Conservation (phyloP, 108 stramenopile species). For the Nitzschia inconspicua region DNA sequence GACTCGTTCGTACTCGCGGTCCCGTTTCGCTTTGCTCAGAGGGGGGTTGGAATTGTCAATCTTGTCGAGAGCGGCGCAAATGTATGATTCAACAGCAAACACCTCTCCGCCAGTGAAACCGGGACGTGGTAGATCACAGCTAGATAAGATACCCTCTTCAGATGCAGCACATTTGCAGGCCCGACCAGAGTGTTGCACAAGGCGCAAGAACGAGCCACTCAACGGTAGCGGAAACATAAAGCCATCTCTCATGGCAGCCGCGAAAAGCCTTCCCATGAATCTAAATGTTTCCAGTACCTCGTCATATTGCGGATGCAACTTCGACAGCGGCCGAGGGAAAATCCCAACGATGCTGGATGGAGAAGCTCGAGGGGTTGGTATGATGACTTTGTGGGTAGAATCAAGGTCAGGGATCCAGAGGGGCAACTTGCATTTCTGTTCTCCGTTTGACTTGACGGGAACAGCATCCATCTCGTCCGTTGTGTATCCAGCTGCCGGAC, state of each 20-base stretch:
- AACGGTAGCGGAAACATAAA: constrained; percentile 51
- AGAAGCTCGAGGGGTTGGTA: constrained; percentile 51
- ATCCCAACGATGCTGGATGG: constrained; percentile 28
- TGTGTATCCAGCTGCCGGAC: not conserved
- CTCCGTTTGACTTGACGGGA: not conserved
- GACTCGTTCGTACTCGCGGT: constrained; percentile 19
- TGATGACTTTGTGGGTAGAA: constrained; percentile 31
- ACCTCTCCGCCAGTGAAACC: constrained; percentile 56
- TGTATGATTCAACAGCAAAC: constrained; percentile 37
- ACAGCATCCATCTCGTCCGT: not conserved
- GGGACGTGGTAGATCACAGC: constrained; percentile 46
- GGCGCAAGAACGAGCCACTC: constrained; percentile 38
- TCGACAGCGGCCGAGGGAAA: constrained; percentile 40
- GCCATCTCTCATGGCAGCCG: constrained; percentile 46
- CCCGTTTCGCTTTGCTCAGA: constrained; percentile 7
- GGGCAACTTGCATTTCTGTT: constrained; percentile 9
- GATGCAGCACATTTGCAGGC: not conserved
- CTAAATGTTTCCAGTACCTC: constrained; percentile 31
- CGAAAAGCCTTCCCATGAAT: constrained; percentile 50
- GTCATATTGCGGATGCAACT: constrained; percentile 16
- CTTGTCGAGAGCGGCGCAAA: constrained; percentile 29
- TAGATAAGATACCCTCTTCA: constrained; percentile 10
- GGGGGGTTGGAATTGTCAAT: constrained; percentile 25
- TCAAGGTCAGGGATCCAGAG: constrained; percentile 60
- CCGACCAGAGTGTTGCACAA: constrained; percentile 30